Evolutionary conservation across 169 alveolate species (phyloP), one percentile per base, ranked within the genome.

Genomic region (Eimeria necatrix): DNA sequence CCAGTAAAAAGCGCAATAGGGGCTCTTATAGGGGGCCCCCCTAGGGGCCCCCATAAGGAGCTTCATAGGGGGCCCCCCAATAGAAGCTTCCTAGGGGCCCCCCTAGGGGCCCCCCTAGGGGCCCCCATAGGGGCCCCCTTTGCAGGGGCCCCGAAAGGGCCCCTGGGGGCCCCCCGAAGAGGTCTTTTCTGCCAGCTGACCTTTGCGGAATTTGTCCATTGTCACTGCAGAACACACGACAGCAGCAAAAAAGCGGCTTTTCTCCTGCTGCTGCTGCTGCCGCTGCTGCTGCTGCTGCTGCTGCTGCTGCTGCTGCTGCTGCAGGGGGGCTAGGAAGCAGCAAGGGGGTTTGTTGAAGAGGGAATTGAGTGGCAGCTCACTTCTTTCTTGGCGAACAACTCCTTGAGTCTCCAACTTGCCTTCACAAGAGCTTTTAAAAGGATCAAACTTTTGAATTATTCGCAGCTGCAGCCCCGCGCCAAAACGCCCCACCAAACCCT

Each of bases 141-240:
- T n/a, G n/a, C n/a, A n/a, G n/a, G n/a, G n/a, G n/a, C n/a, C n/a
- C n/a, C n/a, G n/a, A n/a, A n/a, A n/a, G n/a, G n/a, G n/a, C n/a
- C n/a, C n/a, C n/a, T n/a, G n/a, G n/a, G n/a, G n/a, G n/a, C n/a
- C n/a, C n/a, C n/a, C n/a, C n/a, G n/a, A n/a, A n/a, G n/a, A n/a
- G n/a, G n/a, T n/a, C n/a, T n/a, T 26, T 78, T 20, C 49, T 51
- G 88, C 14, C 22, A 4, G 70, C 91, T 59, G 52, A 83, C 91
- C 14, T 12, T 83, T 0, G 73, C 76, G 59, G 41, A 83, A 59
- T 26, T 83, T 59, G 0, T 10, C n/a, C 91, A 83, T 83, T 56
- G 91, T 83, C 91, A 83, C 91, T 83, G 91, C 91, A 20, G 24
- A 9, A 14, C 76, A 56, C 64, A 83, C 51, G 18, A n/a, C 49